These are phyloP conservation scores for Coniochaeta sp. DNA, from an alignment of 2,329 filamentous ascomycete genomes.

Conservation along the genomic window DNA sequence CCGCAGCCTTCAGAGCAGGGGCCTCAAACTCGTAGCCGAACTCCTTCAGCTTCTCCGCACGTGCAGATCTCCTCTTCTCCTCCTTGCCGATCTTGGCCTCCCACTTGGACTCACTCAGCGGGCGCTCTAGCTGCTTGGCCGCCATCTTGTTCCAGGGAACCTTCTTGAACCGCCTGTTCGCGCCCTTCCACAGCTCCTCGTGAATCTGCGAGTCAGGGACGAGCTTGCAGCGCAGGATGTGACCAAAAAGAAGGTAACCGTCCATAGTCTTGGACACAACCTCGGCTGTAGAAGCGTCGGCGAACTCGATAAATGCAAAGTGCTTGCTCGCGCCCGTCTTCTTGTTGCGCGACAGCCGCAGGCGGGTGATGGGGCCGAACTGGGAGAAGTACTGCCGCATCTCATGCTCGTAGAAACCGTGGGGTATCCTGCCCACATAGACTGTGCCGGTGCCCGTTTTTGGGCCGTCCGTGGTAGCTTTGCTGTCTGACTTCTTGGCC, in stretches of 20 bases:
- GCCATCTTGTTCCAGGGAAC: slow-evolving; percentile 85
- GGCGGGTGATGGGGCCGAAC: slow-evolving; percentile 72
- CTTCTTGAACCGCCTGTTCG: slow-evolving; percentile 81
- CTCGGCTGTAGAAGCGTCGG: slow-evolving; percentile 67
- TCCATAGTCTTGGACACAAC: slow-evolving; percentile 96
- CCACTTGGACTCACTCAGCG: slow-evolving; percentile 71
- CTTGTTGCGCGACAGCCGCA: slow-evolving; percentile 86
- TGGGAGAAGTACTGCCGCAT: slow-evolving; percentile 92
- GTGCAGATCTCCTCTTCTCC: slow-evolving; percentile 58
- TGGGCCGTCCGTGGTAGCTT: slow-evolving; percentile 14
- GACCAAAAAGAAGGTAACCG: slow-evolving; percentile 92
- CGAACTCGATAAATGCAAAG: slow-evolving; percentile 91
- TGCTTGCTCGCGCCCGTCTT: slow-evolving; percentile 88
- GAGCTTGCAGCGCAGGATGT: slow-evolving; percentile 81
- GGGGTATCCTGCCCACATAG: slow-evolving; percentile 66
- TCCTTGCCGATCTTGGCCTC: slow-evolving; percentile 66
- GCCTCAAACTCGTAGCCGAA: slow-evolving; percentile 78
- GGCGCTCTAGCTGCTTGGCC: slow-evolving; percentile 65
- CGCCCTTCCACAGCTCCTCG: slow-evolving; percentile 78
- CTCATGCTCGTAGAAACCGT: slow-evolving; percentile 92
- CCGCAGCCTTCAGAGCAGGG: slow-evolving; percentile 56
- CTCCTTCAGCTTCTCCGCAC: slow-evolving; percentile 67
- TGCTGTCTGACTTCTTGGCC: slow-evolving; percentile 32
- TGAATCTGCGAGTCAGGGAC: slow-evolving; percentile 73
- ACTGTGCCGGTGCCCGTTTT: slow-evolving; percentile 65